Evolutionary conservation across 176 grass and related monocot genomes (phyloP), one percentile per base, ranked within the genome.

Genomic region (Phoenix roebelenii): DNA sequence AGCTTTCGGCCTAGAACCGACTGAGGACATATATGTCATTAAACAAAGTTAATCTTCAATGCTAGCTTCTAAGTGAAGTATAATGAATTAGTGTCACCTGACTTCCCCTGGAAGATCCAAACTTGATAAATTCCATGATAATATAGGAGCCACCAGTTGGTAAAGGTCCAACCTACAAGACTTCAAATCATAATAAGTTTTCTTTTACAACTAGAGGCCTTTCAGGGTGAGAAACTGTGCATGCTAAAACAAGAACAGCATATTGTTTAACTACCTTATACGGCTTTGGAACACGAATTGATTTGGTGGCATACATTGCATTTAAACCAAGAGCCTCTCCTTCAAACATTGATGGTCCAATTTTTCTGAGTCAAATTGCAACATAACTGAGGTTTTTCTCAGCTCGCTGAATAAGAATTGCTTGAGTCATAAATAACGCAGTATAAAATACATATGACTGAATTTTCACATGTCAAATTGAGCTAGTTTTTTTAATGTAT

Each of bases 121-220:
- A 92, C 55, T 89, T 70, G 80, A 92, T 92, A 73, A 81, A 98
- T 69, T 98, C 87, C 87, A 98, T 92, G 63, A 98, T 85, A 57
- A 98, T 92, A 80, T 83, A 98, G 23, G 93, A 98, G 62, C 93
- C 93, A 51, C 84, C 88, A 19, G 58, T 72, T 23, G 87, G 87
- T 66, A 98, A 80, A 0, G 79, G 62, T 3, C 84, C 82, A 78
- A 89, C 87, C 93, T 98, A 61, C 55, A 74, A 44, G 35, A 9
- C 5, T 44, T 44, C 35, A 44, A 12, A 44, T 44, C 35, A 44
- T 44, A 44, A 44, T 1, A 44, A 44, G 35, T 44, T 12, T 44
- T 44, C 35, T 44, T 39, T 44, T 44, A 44, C 10, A 14, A 55
- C 51, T 15, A 0, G 14, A 1, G 52, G 50, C 54, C 7, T 12